Evolutionary conservation across 345 rosid genomes (phyloP).

Genomic region (Angophora floribunda): DNA sequence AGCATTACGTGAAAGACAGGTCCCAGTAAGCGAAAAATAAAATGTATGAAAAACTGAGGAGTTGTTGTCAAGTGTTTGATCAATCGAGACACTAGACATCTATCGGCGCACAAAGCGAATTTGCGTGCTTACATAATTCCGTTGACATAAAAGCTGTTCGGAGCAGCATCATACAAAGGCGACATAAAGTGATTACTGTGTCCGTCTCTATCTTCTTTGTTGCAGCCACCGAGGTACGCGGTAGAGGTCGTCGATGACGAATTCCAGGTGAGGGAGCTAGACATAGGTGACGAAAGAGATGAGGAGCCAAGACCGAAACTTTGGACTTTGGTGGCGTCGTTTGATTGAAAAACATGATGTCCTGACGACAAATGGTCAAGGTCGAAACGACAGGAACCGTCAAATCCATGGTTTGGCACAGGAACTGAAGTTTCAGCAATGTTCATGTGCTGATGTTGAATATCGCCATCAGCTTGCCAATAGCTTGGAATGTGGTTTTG

Average conservation of each 20-base stretch:
- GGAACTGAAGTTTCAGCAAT: neutral
- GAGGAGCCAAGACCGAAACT: conserved; percentile 15
- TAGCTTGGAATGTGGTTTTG: neutral
- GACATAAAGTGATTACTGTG: conserved; percentile 18
- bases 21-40: neutral
- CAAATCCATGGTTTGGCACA: neutral
- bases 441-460: neutral
- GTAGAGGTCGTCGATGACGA: conserved; percentile 35
- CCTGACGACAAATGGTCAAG: neutral
- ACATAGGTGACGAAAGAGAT: conserved; percentile 35
- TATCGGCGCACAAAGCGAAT: neutral
- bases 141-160: conserved; percentile 22
- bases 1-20: neutral
- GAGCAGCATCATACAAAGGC: conserved; percentile 20
- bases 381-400: neutral
- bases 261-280: conserved; percentile 44
- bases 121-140: conserved; percentile 17
- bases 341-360: neutral
- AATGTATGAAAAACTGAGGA: neutral
- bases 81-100: neutral
- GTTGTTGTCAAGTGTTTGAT: neutral
- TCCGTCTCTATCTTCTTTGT: conserved; percentile 59
- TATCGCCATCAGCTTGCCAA: conserved; percentile 1
- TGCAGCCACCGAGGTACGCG: conserved; percentile 26
- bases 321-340: conserved; percentile 1